phyloP scores from a whole-genome alignment of 352 stramenopile genomes.

The Globisporangium nagaii region DNA sequence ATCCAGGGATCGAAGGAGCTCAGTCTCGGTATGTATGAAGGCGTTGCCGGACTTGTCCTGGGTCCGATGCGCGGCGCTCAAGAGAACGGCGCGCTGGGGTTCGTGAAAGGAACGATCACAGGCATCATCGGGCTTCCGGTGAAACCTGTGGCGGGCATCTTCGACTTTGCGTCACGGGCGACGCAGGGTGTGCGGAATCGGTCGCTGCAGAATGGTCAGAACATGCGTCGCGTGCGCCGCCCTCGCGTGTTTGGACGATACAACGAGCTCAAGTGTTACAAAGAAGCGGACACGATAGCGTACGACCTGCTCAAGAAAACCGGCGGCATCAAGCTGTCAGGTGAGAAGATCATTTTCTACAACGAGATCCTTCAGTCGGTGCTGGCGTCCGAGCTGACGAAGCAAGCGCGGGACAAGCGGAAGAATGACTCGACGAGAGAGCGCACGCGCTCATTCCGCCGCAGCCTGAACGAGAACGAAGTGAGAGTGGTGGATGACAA shows the following conservation, averaged over 20 bases:
- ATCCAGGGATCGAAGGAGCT: conserved; percentile 83
- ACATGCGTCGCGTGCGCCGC: conserved; percentile 68
- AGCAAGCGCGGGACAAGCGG: conserved; percentile 61
- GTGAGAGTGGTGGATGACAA: conserved; percentile 23
- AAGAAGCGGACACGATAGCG: conserved; percentile 82
- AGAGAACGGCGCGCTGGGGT: conserved; percentile 73
- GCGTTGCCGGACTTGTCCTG: conserved; percentile 73
- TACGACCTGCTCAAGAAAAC: conserved; percentile 81
- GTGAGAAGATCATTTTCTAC: conserved; percentile 88
- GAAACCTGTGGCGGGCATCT: conserved; percentile 85
- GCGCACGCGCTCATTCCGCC: conserved; percentile 61
- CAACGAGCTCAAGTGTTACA: conserved; percentile 87
- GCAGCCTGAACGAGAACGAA: conserved; percentile 63
- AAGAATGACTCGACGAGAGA: conserved; percentile 58
- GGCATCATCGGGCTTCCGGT: conserved; percentile 84
- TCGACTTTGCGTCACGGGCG: conserved; percentile 86
- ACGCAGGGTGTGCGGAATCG: conserved; percentile 83
- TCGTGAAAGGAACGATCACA: conserved; percentile 82
- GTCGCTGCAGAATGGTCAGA: conserved; percentile 74
- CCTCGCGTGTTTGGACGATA: conserved; percentile 86
- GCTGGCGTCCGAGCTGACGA: conserved; percentile 61
- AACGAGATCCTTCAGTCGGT: conserved; percentile 82
- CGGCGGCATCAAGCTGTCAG: conserved; percentile 51
- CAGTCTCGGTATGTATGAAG: conserved; percentile 80
- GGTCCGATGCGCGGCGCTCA: conserved; percentile 80